Percentiles rank a stretch among this genome's conserved stretches.
Conservation (phyloP, 768 basidiomycete species). For the Coprinopsis cinerea region DNA sequence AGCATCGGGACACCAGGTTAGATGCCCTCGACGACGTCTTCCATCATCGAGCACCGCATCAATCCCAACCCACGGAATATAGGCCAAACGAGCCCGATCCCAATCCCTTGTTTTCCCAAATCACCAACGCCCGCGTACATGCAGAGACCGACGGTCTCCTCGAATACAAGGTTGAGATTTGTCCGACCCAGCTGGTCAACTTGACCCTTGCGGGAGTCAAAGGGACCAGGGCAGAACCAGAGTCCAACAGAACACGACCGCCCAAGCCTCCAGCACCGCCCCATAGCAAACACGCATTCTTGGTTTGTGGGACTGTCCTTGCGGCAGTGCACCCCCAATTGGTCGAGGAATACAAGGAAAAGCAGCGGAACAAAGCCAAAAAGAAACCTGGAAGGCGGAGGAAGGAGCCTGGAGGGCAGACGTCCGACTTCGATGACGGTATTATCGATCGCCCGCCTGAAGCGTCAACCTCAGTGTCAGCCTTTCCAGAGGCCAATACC, state of each 20-base stretch:
- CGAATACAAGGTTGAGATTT: slow-evolving; percentile 60
- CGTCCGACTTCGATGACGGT: too few relatives aligned
- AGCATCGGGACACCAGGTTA: slow-evolving; percentile 9
- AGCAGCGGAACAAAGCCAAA: slow-evolving; percentile 36
- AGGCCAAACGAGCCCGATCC: slow-evolving; percentile 26
- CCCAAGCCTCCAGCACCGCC: slow-evolving; percentile 32
- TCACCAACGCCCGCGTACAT: slow-evolving; percentile 49
- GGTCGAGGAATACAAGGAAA: slow-evolving; percentile 1
- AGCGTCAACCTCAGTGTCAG: too few relatives aligned
- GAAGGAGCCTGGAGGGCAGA: too few relatives aligned
- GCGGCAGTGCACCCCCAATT: not conserved
- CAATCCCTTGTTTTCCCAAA: slow-evolving; percentile 30
- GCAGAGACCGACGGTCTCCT: slow-evolving; percentile 49
- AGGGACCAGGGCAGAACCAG: slow-evolving; percentile 22
- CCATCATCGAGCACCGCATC: slow-evolving; percentile 17
- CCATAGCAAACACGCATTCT: slow-evolving; percentile 41
- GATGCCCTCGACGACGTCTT: slow-evolving; percentile 19
- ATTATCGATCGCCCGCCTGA: too few relatives aligned
- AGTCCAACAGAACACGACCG: not conserved
- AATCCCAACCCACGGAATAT: slow-evolving; percentile 10
- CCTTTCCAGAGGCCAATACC: too few relatives aligned
- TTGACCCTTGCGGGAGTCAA: slow-evolving; percentile 45
- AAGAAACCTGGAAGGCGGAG: too few relatives aligned
- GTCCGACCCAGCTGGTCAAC: slow-evolving; percentile 44
- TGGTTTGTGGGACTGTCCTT: slow-evolving; percentile 58